Evolutionary conservation across 257 asterid genomes (phyloP).

Genomic region (Capsicum chinense): DNA sequence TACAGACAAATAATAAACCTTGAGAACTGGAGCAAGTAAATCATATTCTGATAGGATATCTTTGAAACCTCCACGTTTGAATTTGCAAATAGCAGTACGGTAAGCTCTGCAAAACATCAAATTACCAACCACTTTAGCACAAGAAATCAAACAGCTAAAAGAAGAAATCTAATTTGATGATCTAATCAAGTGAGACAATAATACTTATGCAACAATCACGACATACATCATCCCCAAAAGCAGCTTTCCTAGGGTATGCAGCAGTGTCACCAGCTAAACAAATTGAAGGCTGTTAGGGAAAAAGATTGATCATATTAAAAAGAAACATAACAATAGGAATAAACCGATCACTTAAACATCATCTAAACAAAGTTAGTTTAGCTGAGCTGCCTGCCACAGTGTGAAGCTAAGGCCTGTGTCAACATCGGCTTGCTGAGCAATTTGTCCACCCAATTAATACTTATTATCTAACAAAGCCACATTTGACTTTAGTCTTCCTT

Average conservation of each 20-base stretch:
- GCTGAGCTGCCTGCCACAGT: not conserved
- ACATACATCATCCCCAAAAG: constrained; percentile 71
- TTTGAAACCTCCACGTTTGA: constrained; percentile 85
- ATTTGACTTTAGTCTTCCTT: not conserved
- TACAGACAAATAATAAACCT: no score
- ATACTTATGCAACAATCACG: constrained; percentile 84
- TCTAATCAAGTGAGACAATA: constrained; percentile 28
- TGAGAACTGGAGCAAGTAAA: constrained; percentile 55
- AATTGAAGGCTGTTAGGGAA: constrained; percentile 53
- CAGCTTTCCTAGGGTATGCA: constrained; percentile 45
- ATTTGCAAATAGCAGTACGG: constrained; percentile 86
- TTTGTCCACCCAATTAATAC: not conserved
- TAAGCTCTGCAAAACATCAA: constrained; percentile 56
- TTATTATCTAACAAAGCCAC: not conserved
- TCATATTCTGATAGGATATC: constrained; percentile 83
- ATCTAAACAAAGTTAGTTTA: not conserved
- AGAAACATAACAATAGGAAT: constrained; percentile 7
- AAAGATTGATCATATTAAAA: not conserved
- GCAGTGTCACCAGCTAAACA: constrained; percentile 50
- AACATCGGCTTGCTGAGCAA: not conserved
- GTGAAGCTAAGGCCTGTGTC: not conserved
- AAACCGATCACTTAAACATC: not conserved
- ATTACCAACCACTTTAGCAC: not conserved
- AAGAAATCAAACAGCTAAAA: constrained; percentile 2
- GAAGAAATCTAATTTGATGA: not conserved